Percentiles rank a stretch among this genome's conserved stretches.
Conservation (phyloP, 495 filamentous ascomycete genomes). For the Venustampulla echinocandica region DNA sequence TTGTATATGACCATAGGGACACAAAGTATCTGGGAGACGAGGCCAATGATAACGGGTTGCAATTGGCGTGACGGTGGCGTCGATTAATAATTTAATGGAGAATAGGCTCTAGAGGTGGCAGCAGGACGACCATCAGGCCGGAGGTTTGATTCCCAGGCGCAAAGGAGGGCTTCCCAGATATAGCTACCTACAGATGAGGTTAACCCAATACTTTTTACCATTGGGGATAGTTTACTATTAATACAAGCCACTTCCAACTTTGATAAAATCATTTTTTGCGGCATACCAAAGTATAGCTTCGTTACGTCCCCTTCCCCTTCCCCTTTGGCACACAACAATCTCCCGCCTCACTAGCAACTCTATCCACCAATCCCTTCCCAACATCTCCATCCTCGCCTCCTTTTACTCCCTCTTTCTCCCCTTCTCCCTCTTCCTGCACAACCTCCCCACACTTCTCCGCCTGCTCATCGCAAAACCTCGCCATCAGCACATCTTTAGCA, state of each 20-base stretch:
- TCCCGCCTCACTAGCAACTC: constrained; percentile 28
- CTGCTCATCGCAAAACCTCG: constrained; percentile 55
- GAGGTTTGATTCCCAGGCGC: constrained; percentile 12
- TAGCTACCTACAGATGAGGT: neutral
- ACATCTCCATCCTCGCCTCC: neutral
- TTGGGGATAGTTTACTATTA: constrained; percentile 5
- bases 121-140: neutral
- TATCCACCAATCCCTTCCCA: constrained; percentile 28
- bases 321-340: constrained; percentile 40
- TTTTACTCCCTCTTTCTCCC: no score
- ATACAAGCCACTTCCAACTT: constrained; percentile 5
- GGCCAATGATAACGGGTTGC: neutral
- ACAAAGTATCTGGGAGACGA: neutral
- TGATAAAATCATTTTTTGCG: neutral
- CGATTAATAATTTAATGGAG: neutral
- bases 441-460: constrained; percentile 43
- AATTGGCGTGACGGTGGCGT: neutral
- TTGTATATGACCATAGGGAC: no score
- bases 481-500: constrained; percentile 55
- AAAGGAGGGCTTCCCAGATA: constrained; percentile 6
- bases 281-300: neutral
- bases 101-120: neutral
- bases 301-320: constrained; percentile 1
- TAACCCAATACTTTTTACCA: no score
- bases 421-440: no score